phyloP scores from a whole-genome alignment of 768 basidiomycete species.

The Cystobasidium ongulense region DNA sequence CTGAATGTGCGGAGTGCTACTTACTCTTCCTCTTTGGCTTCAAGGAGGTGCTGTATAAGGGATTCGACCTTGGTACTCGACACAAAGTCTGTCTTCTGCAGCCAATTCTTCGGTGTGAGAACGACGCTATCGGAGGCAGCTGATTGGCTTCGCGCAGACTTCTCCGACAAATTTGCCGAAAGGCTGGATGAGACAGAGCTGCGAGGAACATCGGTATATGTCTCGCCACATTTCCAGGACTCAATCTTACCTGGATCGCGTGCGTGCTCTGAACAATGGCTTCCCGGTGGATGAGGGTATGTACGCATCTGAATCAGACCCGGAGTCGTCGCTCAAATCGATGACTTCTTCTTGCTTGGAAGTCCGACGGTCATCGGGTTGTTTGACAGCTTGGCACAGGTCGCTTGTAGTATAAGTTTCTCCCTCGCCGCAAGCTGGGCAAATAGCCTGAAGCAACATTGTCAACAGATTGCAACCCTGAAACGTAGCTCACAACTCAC shows the following conservation, averaged over 20 bases:
- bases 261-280: background rate
- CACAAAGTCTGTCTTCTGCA: constrained; percentile 73
- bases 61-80: constrained; percentile 80
- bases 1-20: constrained; percentile 45
- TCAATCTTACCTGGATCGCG: background rate
- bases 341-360: constrained; percentile 33
- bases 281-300: background rate
- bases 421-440: constrained; percentile 61
- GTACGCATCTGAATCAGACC: background rate
- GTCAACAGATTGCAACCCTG: constrained; percentile 41
- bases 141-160: background rate
- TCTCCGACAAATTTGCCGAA: background rate
- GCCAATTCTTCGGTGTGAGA: constrained; percentile 47
- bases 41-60: constrained; percentile 63
- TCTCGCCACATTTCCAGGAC: background rate
- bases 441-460: constrained; percentile 46
- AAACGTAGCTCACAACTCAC: constrained; percentile 48
- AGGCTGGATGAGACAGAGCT: background rate
- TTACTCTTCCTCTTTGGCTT: constrained; percentile 53
- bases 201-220: background rate
- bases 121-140: background rate
- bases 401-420: constrained; percentile 35
- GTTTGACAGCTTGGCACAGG: constrained; percentile 35
- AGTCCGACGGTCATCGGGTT: constrained; percentile 33
- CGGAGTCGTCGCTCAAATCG: constrained; percentile 32